phyloP scores from a whole-genome alignment of 2,329 filamentous ascomycete genomes.

The Calonectria honghensis region DNA sequence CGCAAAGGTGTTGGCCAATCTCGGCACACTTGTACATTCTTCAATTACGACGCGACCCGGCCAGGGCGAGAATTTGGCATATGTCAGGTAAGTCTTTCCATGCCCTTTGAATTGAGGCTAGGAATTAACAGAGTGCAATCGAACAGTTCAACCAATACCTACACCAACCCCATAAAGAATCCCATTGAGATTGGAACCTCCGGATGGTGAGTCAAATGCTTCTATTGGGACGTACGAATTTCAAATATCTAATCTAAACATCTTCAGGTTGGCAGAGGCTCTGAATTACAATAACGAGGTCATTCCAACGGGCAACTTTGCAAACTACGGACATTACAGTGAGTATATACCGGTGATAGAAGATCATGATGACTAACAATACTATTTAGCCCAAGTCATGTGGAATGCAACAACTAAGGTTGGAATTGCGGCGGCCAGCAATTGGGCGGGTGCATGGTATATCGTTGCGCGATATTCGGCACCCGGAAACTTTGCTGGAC shows the following conservation, averaged over 20 bases:
- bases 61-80: conserved; percentile 52
- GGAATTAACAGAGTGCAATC: background rate
- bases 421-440: conserved; percentile 56
- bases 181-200: conserved; percentile 44
- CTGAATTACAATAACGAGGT: conserved; percentile 46
- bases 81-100: conserved; percentile 34
- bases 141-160: background rate
- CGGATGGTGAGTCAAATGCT: conserved; percentile 44
- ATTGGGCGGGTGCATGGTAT: conserved; percentile 56
- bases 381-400: conserved; percentile 53
- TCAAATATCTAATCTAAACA: too few species aligned
- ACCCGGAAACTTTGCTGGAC: conserved; percentile 57
- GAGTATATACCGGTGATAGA: background rate
- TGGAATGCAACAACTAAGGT: conserved; percentile 59
- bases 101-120: too few species aligned
- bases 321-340: conserved; percentile 56
- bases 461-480: conserved; percentile 60
- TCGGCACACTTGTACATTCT: conserved; percentile 46
- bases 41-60: conserved; percentile 19
- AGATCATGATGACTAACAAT: accelerated
- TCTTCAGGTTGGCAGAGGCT: conserved; percentile 45
- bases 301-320: conserved; percentile 51
- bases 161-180: conserved; percentile 35
- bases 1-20: conserved; percentile 37
- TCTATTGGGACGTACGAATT: accelerated